Percentiles rank a stretch among this genome's conserved stretches.
Evolutionary conservation across 768 basidiomycete genomes (phyloP).

Genomic region (Russula vinacea): DNA sequence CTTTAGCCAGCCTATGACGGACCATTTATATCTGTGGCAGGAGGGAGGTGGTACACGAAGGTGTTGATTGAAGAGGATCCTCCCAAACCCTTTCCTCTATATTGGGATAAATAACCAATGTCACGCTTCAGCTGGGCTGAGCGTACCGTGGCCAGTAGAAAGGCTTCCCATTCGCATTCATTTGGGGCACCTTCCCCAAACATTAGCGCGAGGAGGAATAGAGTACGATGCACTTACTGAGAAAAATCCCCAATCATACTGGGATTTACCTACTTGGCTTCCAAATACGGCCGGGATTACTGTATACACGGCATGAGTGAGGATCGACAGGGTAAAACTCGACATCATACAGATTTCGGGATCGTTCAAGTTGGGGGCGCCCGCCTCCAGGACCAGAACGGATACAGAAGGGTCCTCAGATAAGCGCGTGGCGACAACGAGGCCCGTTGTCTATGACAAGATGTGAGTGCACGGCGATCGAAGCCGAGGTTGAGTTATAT

Average conservation of each 20-base stretch:
- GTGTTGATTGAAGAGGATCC: constrained; percentile 32
- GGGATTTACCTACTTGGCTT: neutral
- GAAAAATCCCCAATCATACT: constrained; percentile 23
- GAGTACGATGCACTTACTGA: constrained; percentile 3
- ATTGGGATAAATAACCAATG: neutral
- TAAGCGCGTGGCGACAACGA: too few relatives aligned
- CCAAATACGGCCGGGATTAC: neutral
- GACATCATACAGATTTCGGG: constrained; percentile 14
- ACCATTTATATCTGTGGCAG: constrained; percentile 27
- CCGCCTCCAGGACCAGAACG: too few relatives aligned
- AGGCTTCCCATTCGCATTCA: neutral
- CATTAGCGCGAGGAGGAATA: neutral
- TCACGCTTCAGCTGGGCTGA: neutral
- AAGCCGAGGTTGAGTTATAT: neutral
- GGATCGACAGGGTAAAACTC: too few relatives aligned
- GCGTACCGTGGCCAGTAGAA: constrained; percentile 9
- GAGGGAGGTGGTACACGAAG: constrained; percentile 23
- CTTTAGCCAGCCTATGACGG: too few relatives aligned
- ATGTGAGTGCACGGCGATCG: neutral
- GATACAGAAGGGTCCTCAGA: too few relatives aligned
- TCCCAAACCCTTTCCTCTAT: constrained; percentile 33
- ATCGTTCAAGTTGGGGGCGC: neutral
- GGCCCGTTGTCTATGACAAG: constrained; percentile 11
- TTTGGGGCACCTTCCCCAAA: constrained; percentile 16
- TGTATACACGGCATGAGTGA: neutral